phyloP scores from a whole-genome alignment of 305 asterid species.

The Plantago rigida region DNA sequence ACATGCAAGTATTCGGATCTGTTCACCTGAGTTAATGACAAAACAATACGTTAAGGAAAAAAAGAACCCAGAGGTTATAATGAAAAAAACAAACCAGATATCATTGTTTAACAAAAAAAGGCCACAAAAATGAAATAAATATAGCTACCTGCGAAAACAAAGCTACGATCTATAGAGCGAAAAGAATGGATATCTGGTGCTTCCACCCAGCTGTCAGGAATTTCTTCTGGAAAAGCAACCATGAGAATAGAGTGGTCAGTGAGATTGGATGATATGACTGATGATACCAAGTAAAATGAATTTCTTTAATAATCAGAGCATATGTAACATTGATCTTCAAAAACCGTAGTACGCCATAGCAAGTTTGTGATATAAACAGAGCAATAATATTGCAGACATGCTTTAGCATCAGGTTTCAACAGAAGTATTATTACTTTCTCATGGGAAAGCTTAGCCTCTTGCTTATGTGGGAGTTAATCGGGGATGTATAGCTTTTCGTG shows the following conservation, averaged over 20 bases:
- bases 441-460: no score
- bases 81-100: not conserved
- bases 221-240: conserved; percentile 49
- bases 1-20: conserved; percentile 71
- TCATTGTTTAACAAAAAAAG: not conserved
- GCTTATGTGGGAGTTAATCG: no score
- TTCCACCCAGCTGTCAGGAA: conserved; percentile 79
- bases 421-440: no score
- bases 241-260: conserved; percentile 1
- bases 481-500: no score
- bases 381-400: no score
- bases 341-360: no score
- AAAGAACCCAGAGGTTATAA: conserved; percentile 13
- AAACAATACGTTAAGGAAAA: conserved; percentile 15
- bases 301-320: no score
- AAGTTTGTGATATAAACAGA: no score
- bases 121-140: not conserved
- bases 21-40: conserved; percentile 58
- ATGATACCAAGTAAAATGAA: not conserved
- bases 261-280: not conserved
- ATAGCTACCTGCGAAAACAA: conserved; percentile 13
- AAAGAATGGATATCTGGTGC: conserved; percentile 66
- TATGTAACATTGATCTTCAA: no score
- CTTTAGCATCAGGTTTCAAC: no score
- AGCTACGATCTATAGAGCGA: conserved; percentile 49